These are phyloP conservation scores for Penicillium crystallinum DNA, from an alignment of 495 filamentous ascomycete species.

Conservation along the genomic window DNA sequence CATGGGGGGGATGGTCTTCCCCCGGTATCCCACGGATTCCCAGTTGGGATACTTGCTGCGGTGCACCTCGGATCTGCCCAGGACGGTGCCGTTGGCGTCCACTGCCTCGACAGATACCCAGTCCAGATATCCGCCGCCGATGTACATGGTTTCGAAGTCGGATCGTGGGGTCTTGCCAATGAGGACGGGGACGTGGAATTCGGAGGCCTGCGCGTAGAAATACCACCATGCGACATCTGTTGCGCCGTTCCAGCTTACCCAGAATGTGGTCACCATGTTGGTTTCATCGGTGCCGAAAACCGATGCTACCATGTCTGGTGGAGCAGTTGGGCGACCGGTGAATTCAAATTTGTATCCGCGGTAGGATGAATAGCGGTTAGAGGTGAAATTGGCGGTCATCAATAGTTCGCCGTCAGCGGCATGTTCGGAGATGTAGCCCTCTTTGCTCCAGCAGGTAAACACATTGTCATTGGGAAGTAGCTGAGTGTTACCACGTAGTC, in stretches of 20 bases:
- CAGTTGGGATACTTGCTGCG: conserved; percentile 19
- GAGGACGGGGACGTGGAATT: conserved; percentile 20
- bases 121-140: conserved; percentile 30
- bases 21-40: conserved; percentile 14
- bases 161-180: conserved; percentile 20
- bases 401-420: conserved; percentile 42
- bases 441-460: conserved; percentile 54
- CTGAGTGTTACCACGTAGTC: conserved; percentile 54
- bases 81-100: conserved; percentile 14
- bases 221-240: conserved; percentile 38
- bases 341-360: conserved; percentile 34
- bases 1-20: conserved; percentile 6
- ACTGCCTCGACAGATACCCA: conserved; percentile 47
- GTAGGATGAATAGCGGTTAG: conserved; percentile 25
- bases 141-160: conserved; percentile 32
- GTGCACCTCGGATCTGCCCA: conserved; percentile 18
- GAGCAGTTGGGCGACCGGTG: conserved; percentile 21
- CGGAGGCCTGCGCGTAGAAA: conserved; percentile 30
- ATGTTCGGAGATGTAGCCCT: conserved; percentile 49
- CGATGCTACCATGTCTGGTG: conserved; percentile 24
- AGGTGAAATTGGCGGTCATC: conserved; percentile 29
- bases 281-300: conserved; percentile 26
- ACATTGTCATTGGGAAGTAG: conserved; percentile 47
- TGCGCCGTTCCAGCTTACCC: conserved; percentile 45
- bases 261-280: conserved; percentile 29